Percentiles rank a stretch among this genome's conserved stretches.
These are phyloP conservation scores for Onygenales sp. DNA, from an alignment of 2,329 filamentous ascomycete species.

Conservation along the genomic window DNA sequence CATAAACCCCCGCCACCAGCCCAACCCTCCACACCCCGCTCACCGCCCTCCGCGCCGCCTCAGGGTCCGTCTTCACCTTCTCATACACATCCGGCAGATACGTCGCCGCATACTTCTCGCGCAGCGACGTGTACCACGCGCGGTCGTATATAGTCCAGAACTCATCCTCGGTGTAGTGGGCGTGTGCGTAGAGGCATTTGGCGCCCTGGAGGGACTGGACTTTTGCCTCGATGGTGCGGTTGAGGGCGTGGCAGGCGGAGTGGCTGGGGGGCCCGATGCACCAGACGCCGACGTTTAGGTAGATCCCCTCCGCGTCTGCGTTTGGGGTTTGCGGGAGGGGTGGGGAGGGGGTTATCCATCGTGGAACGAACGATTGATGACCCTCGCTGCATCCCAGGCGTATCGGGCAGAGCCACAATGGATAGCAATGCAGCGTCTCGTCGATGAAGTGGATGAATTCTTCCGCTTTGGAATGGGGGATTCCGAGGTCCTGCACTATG, in stretches of 20 bases:
- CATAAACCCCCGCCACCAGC: constrained; percentile 3
- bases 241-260: constrained; percentile 55
- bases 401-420: constrained; percentile 46
- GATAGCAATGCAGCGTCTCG: constrained; percentile 38
- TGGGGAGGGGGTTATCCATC: constrained; percentile 27
- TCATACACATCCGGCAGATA: constrained; percentile 28
- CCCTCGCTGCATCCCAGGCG: not conserved
- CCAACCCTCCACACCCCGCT: not conserved
- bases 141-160: constrained; percentile 36
- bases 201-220: constrained; percentile 61
- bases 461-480: constrained; percentile 42
- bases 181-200: constrained; percentile 83
- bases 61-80: constrained; percentile 18
- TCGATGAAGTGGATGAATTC: constrained; percentile 43
- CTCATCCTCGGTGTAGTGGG: constrained; percentile 60
- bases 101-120: constrained; percentile 29
- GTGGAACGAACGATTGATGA: not conserved
- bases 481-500: constrained; percentile 51
- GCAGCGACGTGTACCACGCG: constrained; percentile 26
- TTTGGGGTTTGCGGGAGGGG: not conserved
- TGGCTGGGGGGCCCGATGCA: constrained; percentile 55
- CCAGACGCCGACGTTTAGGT: constrained; percentile 60
- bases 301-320: not conserved
- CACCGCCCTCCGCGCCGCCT: not conserved
- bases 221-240: constrained; percentile 61